Base-by-base conservation (phyloP, 176 grass and related monocot species). In the Bromus sterilis region DNA sequence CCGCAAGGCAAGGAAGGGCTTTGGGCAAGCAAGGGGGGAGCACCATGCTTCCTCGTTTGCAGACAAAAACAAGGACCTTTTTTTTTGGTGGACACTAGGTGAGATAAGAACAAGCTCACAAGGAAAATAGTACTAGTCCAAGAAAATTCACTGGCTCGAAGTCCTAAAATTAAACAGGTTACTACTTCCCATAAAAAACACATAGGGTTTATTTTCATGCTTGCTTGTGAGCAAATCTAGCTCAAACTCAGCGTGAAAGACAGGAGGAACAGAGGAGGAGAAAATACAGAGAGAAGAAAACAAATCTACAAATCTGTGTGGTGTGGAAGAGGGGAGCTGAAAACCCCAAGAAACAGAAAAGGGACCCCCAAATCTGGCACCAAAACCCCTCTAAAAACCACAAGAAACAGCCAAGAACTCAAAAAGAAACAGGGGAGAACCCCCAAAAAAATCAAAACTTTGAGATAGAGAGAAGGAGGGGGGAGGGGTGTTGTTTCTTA, bases 401-500 rank as follows among this genome's bases (percentile, higher is more conserved):
- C 23, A 23, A 4, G 25, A 80, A 33, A 36, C 16, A 8, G 62
- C 14, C 51, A 78, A 60, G 83, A 87, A 42, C 35, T 62, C 4
- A 35, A 9, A 68, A 62, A 24, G 62, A 39, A 11, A 63, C 6
- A 60, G 44, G 13, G 12, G 42, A 44, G 42, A 44, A 44, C 2
- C 40, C 41, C 11, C 3, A 62, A 28, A 26, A 51, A 66, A 56
- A 1, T 39, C 1, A 65, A 11, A 74, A n/a, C 0, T 15, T 69
- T 69, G 1, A 2, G 20, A n/a, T 6, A 16, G 25, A 9, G 0
- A 13, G 1, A 6, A 24, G 15, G 20, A 3, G 26, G 4, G 8
- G 6, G 58, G 36, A 15, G 20, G 0, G 61, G 40, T 20, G 15
- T 8, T 29, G 28, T 9, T 39, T 43, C 94, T 97, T 90, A 98